A percentile compares a stretch with the other conserved stretches of the same genome.
Evolutionary conservation across 495 filamentous ascomycete species (phyloP).

Genomic region (Daldinia decipiens): DNA sequence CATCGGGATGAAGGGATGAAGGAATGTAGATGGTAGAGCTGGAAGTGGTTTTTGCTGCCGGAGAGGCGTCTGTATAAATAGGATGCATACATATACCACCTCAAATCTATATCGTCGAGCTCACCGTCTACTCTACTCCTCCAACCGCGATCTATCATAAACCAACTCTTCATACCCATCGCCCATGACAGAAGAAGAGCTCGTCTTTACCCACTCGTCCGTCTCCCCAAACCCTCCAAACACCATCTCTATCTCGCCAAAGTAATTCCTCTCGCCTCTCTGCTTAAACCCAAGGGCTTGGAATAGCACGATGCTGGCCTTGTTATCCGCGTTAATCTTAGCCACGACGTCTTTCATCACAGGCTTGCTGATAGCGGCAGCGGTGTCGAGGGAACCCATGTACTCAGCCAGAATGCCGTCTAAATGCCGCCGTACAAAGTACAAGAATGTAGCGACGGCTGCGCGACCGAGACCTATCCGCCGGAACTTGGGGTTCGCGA

Average conservation of each 20-base stretch:
- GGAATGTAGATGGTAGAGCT: constrained; percentile 12
- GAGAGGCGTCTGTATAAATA: not conserved
- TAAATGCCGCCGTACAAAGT: constrained; percentile 65
- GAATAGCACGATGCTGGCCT: constrained; percentile 56
- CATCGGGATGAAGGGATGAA: not conserved
- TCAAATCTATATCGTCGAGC: not conserved
- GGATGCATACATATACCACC: not conserved
- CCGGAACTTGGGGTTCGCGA: constrained; percentile 69
- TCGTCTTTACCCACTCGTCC: not conserved
- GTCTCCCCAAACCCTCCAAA: constrained; percentile 42
- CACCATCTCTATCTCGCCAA: constrained; percentile 61
- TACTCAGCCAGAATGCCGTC: constrained; percentile 70
- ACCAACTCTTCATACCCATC: constrained; percentile 28
- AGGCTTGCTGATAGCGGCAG: not conserved
- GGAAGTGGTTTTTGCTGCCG: not conserved
- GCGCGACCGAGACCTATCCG: constrained; percentile 73
- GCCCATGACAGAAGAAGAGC: not conserved
- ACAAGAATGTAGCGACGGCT: constrained; percentile 72
- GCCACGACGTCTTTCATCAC: constrained; percentile 54
- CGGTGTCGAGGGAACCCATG: not conserved
- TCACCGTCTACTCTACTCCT: not conserved
- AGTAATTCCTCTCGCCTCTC: constrained; percentile 59
- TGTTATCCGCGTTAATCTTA: constrained; percentile 58
- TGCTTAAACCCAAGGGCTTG: constrained; percentile 57
- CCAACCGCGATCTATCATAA: constrained; percentile 30